A percentile compares a stretch with the other conserved stretches of the same genome.
Conservation (phyloP, 805 yeast genomes). For the Debaryomyces prosopidis region DNA sequence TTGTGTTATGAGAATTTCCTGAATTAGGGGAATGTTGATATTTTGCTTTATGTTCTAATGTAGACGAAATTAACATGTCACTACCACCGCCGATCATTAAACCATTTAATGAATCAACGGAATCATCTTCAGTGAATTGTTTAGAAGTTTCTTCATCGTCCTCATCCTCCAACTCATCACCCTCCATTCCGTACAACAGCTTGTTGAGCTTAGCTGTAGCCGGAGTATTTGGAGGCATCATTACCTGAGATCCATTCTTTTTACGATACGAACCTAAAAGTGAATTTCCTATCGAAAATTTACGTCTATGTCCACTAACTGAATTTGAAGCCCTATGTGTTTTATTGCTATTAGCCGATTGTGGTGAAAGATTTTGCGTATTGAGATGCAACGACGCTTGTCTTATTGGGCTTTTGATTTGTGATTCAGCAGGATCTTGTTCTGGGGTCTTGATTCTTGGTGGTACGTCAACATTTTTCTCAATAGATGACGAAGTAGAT, state of each 20-base stretch:
- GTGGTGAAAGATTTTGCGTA: slow-evolving; percentile 29
- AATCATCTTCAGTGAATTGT: slow-evolving; percentile 52
- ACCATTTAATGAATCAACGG: slow-evolving; percentile 57
- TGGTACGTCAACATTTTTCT: slow-evolving; percentile 16
- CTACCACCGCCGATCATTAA: slow-evolving; percentile 48
- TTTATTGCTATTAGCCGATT: slow-evolving; percentile 27
- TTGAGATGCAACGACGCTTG: slow-evolving; percentile 39
- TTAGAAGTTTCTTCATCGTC: slow-evolving; percentile 26
- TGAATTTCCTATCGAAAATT: slow-evolving; percentile 62
- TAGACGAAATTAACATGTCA: slow-evolving; percentile 62
- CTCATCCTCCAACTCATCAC: slow-evolving; percentile 31
- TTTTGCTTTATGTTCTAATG: slow-evolving; percentile 52
- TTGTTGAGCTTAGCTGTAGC: slow-evolving; percentile 43
- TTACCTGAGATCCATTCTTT: slow-evolving; percentile 42
- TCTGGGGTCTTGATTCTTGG: slow-evolving; percentile 28
- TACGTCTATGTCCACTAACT: slow-evolving; percentile 52
- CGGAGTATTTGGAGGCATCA: slow-evolving; percentile 58
- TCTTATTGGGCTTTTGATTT: slow-evolving; percentile 29
- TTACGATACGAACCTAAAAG: slow-evolving; percentile 50
- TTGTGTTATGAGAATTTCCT: slow-evolving; percentile 11
- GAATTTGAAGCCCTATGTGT: slow-evolving; percentile 42
- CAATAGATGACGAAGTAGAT: slow-evolving; percentile 32
- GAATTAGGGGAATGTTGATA: slow-evolving; percentile 33
- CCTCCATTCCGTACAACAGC: slow-evolving; percentile 27
- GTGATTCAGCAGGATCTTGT: slow-evolving; percentile 11